A percentile compares a stretch with the other conserved stretches of the same genome.
Conservation (phyloP, 2,329 filamentous ascomycete species). For the Cladophialophora bantiana region DNA sequence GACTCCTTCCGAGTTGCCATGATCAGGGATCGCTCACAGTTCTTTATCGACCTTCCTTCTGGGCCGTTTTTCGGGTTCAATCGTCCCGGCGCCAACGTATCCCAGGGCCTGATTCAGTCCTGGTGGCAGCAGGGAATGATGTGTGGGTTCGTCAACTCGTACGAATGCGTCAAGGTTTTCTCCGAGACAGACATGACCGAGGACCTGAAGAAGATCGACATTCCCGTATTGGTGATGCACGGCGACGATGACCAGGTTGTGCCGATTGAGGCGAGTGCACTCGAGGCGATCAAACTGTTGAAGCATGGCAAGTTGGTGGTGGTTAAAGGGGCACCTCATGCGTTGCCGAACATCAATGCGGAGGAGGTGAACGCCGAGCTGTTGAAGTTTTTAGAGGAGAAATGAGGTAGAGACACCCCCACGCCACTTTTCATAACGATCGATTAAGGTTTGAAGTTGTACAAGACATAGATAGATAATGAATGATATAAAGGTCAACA, state of each 20-base stretch:
- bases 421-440: neutral
- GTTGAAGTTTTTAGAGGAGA: constrained; percentile 19
- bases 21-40: constrained; percentile 46
- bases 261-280: constrained; percentile 11
- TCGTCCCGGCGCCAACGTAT: constrained; percentile 42
- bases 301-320: constrained; percentile 11
- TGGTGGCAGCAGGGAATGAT: constrained; percentile 54
- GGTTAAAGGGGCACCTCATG: constrained; percentile 10
- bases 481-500: neutral
- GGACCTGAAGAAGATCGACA: constrained; percentile 50
- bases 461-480: neutral
- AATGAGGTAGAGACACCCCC: neutral
- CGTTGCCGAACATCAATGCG: constrained; percentile 18
- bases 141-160: constrained; percentile 48
- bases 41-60: constrained; percentile 48
- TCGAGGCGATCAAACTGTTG: constrained; percentile 20
- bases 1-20: constrained; percentile 50
- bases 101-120: constrained; percentile 49
- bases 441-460: neutral
- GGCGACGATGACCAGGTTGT: constrained; percentile 52
- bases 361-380: constrained; percentile 17
- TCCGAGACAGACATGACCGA: constrained; percentile 53
- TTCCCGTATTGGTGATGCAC: constrained; percentile 51
- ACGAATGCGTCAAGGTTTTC: constrained; percentile 52
- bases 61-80: constrained; percentile 50